phyloP scores from a whole-genome alignment of 2,329 filamentous ascomycete genomes.

The Falciphora oryzae region DNA sequence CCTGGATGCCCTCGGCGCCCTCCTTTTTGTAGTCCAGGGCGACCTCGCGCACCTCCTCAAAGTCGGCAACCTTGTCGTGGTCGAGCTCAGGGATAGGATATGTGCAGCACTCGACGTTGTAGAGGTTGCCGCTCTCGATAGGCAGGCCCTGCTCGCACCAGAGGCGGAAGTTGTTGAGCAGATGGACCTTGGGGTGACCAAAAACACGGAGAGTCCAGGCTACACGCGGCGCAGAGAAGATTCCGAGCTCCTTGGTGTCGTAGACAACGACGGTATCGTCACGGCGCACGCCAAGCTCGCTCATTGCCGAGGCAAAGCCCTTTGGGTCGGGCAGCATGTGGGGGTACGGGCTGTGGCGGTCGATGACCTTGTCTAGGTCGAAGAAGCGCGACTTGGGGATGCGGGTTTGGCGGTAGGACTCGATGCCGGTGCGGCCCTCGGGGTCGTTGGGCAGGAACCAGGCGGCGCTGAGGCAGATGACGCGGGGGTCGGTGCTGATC shows the following conservation, averaged over 20 bases:
- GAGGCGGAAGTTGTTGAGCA: constrained; percentile 93
- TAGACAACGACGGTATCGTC: constrained; percentile 94
- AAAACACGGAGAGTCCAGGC: constrained; percentile 91
- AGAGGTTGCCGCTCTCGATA: constrained; percentile 72
- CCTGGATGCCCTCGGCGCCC: constrained; percentile 75
- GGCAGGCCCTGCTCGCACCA: constrained; percentile 83
- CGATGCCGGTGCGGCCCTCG: constrained; percentile 64
- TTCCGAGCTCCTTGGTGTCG: constrained; percentile 82
- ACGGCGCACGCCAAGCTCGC: constrained; percentile 74
- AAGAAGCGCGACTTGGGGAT: constrained; percentile 94
- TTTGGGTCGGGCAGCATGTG: constrained; percentile 91
- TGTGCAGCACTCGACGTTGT: constrained; percentile 57
- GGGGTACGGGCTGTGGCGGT: constrained; percentile 81
- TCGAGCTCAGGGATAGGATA: constrained; percentile 60
- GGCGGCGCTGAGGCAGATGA: constrained; percentile 83
- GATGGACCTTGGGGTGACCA: constrained; percentile 80
- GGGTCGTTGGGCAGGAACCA: constrained; percentile 94
- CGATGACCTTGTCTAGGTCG: constrained; percentile 85
- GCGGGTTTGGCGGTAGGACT: constrained; percentile 74
- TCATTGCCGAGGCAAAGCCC: constrained; percentile 83
- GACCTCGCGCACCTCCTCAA: constrained; percentile 75
- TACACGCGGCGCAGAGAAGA: constrained; percentile 89
- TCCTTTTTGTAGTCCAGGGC: constrained; percentile 74
- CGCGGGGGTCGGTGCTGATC: constrained; percentile 74
- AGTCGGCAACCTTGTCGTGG: constrained; percentile 62